A percentile compares a stretch with the other conserved stretches of the same genome.
Conservation (phyloP, 805 yeast species). For the Metschnikowia picachoensis region DNA sequence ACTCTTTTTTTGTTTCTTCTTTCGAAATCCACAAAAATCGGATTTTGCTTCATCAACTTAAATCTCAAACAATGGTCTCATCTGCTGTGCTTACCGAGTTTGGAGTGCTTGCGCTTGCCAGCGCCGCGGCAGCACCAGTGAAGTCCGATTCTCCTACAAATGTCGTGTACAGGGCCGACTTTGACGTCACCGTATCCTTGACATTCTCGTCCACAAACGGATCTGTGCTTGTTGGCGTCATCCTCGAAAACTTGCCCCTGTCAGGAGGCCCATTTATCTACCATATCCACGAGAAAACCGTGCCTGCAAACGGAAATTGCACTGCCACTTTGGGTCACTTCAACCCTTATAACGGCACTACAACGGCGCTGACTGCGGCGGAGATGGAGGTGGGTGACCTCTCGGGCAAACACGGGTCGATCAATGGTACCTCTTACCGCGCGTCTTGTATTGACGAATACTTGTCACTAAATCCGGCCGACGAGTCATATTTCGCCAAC, state of each 20-base stretch:
- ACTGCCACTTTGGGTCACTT: constrained; percentile 35
- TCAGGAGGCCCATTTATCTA: constrained; percentile 38
- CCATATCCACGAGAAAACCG: constrained; percentile 36
- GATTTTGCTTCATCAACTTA: neutral
- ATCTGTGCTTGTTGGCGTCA: constrained; percentile 30
- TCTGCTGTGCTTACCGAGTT: constrained; percentile 5
- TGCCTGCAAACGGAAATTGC: constrained; percentile 32
- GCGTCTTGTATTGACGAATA: constrained; percentile 27
- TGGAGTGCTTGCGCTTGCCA: constrained; percentile 12
- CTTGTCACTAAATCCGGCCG: constrained; percentile 29
- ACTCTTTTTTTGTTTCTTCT: no score
- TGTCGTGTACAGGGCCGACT: constrained; percentile 25
- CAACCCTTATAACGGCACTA: constrained; percentile 36
- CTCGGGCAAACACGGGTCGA: constrained; percentile 36
- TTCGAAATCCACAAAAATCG: no score
- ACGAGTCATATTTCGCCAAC: constrained; percentile 23
- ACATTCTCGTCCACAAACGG: constrained; percentile 30
- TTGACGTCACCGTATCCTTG: constrained; percentile 27
- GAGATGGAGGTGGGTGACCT: constrained; percentile 37
- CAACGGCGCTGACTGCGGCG: constrained; percentile 21
- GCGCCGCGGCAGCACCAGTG: constrained; percentile 24
- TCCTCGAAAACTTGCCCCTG: constrained; percentile 30
- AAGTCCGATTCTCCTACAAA: constrained; percentile 28
- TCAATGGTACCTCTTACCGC: constrained; percentile 25
- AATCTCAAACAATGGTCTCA: constrained; percentile 8